Base-by-base conservation (phyloP, 1,284 basidiomycete species). In the Rugiboletus extremiorientalis region DNA sequence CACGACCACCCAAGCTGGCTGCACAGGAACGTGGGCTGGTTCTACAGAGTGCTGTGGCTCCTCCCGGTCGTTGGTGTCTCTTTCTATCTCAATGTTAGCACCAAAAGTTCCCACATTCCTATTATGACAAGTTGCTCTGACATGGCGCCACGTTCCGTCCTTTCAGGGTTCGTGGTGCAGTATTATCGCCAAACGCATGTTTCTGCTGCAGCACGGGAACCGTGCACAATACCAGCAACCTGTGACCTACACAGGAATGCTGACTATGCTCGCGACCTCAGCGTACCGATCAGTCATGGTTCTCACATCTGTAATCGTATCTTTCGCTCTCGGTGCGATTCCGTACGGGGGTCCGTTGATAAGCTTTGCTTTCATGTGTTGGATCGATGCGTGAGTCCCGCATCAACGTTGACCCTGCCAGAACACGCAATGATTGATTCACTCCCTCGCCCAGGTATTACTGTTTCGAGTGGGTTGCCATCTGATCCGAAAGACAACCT, bases 261-360 rank as follows among this genome's bases (percentile, higher is more conserved):
- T 92, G 54, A 88, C 82, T 31, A 80, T 84, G 50, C 79, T 91
- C 44, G 88, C 90, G 11, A 86, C 86, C 12, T 89, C 88, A 11
- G 88, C 88, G 8, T 93, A 93, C 64, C 82, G 91, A 20, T 80
- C 80, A 4, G 83, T 92, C 59, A 91, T 94, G 86, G 83, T 92
- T 18, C 75, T 84, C 66, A 92, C 89, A 7, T 90, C 88, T 14
- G 76, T 91, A n/a, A 68, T 83, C 12, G 76, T 92, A 28, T 87
- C 88, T 1, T 84, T 89, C 59, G 78, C 79, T 10, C 74, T 94
- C 42, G 75, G 78, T 7, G 78, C 80, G 55, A 76, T 91, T 20
- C 91, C 92, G 5, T 76, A 81, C 50, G 71, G 86, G 12, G 92
- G 91, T 7, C 76, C 81, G 1, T 59, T 76, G 5, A 69, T 79